Conservation (phyloP, 768 basidiomycete species). For the Pulveroboletus sp. region DNA sequence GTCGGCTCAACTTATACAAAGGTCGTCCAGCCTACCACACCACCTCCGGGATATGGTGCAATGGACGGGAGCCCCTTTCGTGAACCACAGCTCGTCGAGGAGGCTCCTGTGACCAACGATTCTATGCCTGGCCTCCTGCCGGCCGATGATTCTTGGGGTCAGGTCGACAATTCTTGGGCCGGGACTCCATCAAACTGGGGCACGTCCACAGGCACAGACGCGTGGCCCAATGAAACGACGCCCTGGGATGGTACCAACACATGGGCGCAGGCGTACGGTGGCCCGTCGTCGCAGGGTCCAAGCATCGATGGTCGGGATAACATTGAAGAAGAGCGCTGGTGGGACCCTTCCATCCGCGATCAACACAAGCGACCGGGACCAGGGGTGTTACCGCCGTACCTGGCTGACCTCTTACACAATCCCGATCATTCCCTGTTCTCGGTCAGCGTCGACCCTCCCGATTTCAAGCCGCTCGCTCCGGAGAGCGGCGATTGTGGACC, state of each 20-base stretch:
- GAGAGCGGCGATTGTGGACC: conserved; percentile 16
- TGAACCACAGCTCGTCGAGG: conserved; percentile 53
- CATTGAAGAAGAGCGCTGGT: conserved; percentile 67
- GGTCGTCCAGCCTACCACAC: conserved; percentile 27
- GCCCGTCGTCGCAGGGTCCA: conserved; percentile 27
- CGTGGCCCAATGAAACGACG: conserved; percentile 20
- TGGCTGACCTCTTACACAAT: conserved; percentile 66
- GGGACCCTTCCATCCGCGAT: conserved; percentile 50
- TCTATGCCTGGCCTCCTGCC: conserved; percentile 39
- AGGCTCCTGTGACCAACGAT: conserved; percentile 35
- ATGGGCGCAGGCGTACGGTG: conserved; percentile 24
- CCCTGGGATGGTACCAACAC: conserved; percentile 24
- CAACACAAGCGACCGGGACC: conserved; percentile 56
- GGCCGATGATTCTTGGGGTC: conserved; percentile 27
- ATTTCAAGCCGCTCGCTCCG: conserved; percentile 21
- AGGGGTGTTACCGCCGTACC: conserved; percentile 64
- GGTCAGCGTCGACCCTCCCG: conserved; percentile 43
- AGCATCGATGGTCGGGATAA: conserved; percentile 58
- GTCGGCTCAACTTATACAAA: conserved; percentile 37
- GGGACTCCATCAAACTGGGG: conserved; percentile 12
- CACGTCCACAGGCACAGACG: conserved; percentile 7
- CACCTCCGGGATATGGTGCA: conserved; percentile 27
- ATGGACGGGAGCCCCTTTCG: conserved; percentile 36
- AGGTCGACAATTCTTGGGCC: conserved; percentile 14
- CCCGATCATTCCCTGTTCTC: conserved; percentile 69